Evolutionary conservation across 345 rosid genomes (phyloP), one percentile per base, ranked within the genome.

Genomic region (Pistacia integerrima): DNA sequence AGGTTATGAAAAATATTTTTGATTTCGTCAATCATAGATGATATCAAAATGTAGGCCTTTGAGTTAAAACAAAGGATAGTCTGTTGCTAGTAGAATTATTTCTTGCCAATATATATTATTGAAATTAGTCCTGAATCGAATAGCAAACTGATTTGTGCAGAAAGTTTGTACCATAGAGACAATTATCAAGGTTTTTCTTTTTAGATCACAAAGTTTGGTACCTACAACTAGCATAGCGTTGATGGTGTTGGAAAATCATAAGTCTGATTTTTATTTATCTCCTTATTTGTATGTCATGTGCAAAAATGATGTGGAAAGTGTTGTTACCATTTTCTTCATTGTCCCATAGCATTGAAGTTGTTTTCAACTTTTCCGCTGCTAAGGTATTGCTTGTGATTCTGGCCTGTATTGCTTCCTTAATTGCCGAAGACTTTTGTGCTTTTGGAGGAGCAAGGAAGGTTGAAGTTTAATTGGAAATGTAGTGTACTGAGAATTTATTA

Each of bases 181-280:
- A 35, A 25, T 60, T 28, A 60, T 60, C 28, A 44, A 59, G 57
- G 57, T 25, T 60, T 51, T 61, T 2, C 46, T 38, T 65, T 33
- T 30, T 73, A 6, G 30, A 38, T 36, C 25, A 13, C 25, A 6
- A 63, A 70, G 17, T 38, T 61, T n/a, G 63, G 52, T 76, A 64
- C 58, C 44, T 48, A 18, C 17, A 6, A 44, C 49, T 74, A 48
- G 30, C 18, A 74, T 63, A 49, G 22, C 30, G 36, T 60, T 35
- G 61, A 60, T 57, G 35, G 11, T 76, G 22, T 69, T 76, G 25
- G 59, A 25, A 16, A 16, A 72, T 36, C 58, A 28, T 22, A 25
- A 28, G 67, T 16, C 17, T n/a, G 3, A 1, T 22, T 17, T 75
- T n/a, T 13, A 6, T 51, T 51, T 11, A 11, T 51, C 13, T 51